Percentiles rank a stretch among this genome's conserved stretches.
phyloP scores from a whole-genome alignment of 1,284 basidiomycete species.

The Ceraceosorus guamensis region DNA sequence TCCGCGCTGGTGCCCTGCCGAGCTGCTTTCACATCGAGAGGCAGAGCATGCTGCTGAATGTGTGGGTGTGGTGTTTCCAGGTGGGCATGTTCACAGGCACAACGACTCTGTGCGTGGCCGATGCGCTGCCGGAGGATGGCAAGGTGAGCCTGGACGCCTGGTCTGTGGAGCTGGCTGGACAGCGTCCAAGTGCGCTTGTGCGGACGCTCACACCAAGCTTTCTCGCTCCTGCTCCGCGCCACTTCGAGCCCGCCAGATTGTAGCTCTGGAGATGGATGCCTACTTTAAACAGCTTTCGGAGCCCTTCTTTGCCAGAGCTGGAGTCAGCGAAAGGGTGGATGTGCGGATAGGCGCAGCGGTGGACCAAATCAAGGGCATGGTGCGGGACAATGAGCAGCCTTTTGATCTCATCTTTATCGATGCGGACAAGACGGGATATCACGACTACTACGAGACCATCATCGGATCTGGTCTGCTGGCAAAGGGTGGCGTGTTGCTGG shows the following conservation, averaged over 20 bases:
- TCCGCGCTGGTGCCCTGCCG: too few relatives aligned
- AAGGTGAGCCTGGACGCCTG: too few relatives aligned
- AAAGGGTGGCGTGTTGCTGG: conserved; percentile 35
- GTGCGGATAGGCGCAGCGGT: conserved; percentile 37
- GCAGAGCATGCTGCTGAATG: neutral
- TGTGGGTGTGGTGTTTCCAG: neutral
- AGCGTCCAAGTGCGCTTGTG: conserved; percentile 1
- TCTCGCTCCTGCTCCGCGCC: conserved; percentile 16
- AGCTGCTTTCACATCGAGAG: neutral
- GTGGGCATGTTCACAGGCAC: conserved; percentile 39
- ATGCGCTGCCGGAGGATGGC: conserved; percentile 19
- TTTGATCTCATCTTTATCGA: conserved; percentile 50
- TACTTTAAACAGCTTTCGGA: conserved; percentile 36
- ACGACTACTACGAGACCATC: conserved; percentile 34
- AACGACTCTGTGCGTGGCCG: conserved; percentile 31
- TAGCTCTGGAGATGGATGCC: conserved; percentile 44
- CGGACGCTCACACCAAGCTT: conserved; percentile 9
- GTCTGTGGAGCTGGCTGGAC: neutral
- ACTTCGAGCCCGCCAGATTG: too few relatives aligned
- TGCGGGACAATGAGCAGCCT: conserved; percentile 19
- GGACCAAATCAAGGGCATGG: conserved; percentile 25
- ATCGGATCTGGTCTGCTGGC: conserved; percentile 31
- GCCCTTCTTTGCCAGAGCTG: conserved; percentile 40
- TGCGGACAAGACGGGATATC: conserved; percentile 46
- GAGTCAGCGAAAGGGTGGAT: conserved; percentile 36